Evolutionary conservation across 2,329 filamentous ascomycete species (phyloP), one percentile per base, ranked within the genome.

Genomic region (Arachnomyces sp.): DNA sequence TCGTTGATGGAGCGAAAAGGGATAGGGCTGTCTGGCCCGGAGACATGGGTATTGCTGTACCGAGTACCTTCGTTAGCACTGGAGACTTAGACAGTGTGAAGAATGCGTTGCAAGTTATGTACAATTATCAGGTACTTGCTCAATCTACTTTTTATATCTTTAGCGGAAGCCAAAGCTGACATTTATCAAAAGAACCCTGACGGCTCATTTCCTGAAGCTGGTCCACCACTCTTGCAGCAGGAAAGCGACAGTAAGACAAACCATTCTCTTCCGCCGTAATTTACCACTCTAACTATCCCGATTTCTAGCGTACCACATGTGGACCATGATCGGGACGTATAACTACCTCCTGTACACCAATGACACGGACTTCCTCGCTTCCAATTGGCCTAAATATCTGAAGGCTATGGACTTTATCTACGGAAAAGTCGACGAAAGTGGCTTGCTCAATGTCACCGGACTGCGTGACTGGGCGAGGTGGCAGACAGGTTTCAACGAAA

Each of bases 281-380:
- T 25, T 25, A 5, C 21, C 21, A 25, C 21, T 25, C 5, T 25
- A 25, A n/a, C 9, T 25, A 25, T 5, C 9, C 9, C 21, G 21
- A 25, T 5, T 25, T 25, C 21, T 25, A 25, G 21, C 59, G 6
- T 62, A 62, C 40, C 60, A 62, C 36, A 66, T 77, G 52, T 74
- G 73, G 60, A 72, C 70, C 1, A 67, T 80, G 55, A 73, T 80
- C 32, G 74, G 74, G 2, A 73, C 72, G 4, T 74, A 75, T 52
- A 75, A 77, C 38, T 79, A 79, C 48, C 64, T 75, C 33, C 60
- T 78, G 2, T 78, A 69, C 47, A 72, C 73, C 1, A 71, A 72
- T 16, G 72, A 80, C 40, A 57, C 67, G 3, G 55, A 52, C 0
- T 78, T 74, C 41, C 51, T 78, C 9, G 44, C 51, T 3, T 39